These are phyloP conservation scores for Rhodotorula paludigena DNA, from an alignment of 768 basidiomycete genomes.

Conservation along the genomic window DNA sequence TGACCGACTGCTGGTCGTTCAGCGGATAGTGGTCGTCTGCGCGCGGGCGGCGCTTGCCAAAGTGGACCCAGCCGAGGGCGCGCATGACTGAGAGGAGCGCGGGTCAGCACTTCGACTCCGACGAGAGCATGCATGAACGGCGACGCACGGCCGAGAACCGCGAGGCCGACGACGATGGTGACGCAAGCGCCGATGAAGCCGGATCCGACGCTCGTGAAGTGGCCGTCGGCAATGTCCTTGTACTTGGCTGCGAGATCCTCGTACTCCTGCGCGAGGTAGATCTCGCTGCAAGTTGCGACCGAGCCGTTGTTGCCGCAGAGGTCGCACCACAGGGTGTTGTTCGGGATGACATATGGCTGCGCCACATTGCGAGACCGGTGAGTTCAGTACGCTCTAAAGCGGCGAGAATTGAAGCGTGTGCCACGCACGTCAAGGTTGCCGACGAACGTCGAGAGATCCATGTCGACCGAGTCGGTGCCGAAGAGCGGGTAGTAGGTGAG, in stretches of 20 bases:
- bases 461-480: constrained; percentile 22
- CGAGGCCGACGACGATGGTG: constrained; percentile 33
- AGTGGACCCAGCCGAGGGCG: constrained; percentile 12
- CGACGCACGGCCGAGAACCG: constrained; percentile 17
- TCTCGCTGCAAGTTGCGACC: constrained; percentile 11
- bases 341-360: constrained; percentile 35
- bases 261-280: constrained; percentile 13
- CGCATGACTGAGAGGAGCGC: not conserved
- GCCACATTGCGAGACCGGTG: not conserved
- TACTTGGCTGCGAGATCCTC: constrained; percentile 19
- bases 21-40: constrained; percentile 21
- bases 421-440: constrained; percentile 28
- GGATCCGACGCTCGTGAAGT: constrained; percentile 41
- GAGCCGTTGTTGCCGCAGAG: constrained; percentile 18
- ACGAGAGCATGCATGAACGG: not conserved
- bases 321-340: constrained; percentile 37
- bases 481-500: constrained; percentile 39
- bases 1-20: constrained; percentile 1
- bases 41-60: not conserved
- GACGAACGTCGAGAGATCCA: constrained; percentile 34
- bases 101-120: not conserved
- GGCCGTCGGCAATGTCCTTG: constrained; percentile 27
- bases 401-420: not conserved
- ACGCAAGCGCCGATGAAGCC: constrained; percentile 44
- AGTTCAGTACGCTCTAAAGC: not conserved